Evolutionary conservation across 2,329 filamentous ascomycete species (phyloP), one percentile per base, ranked within the genome.

Genomic region (Pseudopithomyces chartarum): DNA sequence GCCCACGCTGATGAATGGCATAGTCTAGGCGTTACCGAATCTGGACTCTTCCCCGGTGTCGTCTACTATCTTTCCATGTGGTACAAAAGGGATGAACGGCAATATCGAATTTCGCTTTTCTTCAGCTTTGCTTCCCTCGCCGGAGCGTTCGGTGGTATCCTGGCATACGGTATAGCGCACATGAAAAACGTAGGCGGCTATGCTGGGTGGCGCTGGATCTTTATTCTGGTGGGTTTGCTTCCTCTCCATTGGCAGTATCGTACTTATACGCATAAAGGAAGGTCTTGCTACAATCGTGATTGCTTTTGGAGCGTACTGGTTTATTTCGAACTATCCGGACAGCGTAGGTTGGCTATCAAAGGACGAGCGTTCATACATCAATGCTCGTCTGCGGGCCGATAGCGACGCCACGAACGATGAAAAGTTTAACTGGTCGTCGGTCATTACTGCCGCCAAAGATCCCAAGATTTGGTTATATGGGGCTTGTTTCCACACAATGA

Each of bases 401-500:
- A 87, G 84, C 59, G 89, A 92, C 66, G 86, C 88, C 0, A 90
- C 86, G 0, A 83, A 87, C 5, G 78, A 87, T 46, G 90, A 94
- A 62, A 68, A 77, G 0, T 92, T 93, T 66, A 83, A 77, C 3
- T 93, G 90, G 90, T 71, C 63, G 0, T 86, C 87, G 19, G 90
- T 92, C 0, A 55, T 73, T 22, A 79, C 84, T 17, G 89, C 90
- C 0, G 71, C 91, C 39, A 84, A 80, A 51, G 73, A 76, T 33
- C 47, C 68, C 38, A 75, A 76, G 47, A 60, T 71, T 6, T 75
- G 72, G 73, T 79, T 92, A 0, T 92, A 92, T 61, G 87, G 88
- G 0, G 70, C 90, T 0, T 84, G 82, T 0, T 91, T 90, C 64
- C 89, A 92, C 69, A 90, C 88, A 5, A 86, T 91, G 80, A 89